These are phyloP conservation scores for Trichophyton simii DNA, from an alignment of 2,329 filamentous ascomycete genomes.

Conservation along the genomic window DNA sequence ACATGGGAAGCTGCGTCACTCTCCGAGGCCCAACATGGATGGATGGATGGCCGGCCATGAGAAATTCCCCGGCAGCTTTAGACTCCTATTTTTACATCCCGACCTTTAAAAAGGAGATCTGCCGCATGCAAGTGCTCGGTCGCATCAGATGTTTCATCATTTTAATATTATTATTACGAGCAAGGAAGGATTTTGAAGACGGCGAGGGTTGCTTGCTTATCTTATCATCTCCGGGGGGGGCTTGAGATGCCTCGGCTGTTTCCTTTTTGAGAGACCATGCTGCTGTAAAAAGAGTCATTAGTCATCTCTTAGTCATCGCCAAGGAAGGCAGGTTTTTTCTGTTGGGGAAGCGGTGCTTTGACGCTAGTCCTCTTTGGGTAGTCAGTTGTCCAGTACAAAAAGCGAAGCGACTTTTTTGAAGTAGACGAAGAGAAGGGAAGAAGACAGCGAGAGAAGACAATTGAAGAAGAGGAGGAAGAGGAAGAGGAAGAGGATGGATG, in stretches of 20 bases:
- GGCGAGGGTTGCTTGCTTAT: background rate
- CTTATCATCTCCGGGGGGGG: background rate
- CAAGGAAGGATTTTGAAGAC: background rate
- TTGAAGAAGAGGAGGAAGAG: background rate
- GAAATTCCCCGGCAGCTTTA: background rate
- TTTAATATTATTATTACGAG: no score
- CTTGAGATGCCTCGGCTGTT: background rate
- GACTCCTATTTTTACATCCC: background rate
- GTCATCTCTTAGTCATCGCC: slow-evolving; percentile 1
- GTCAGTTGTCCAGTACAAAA: background rate
- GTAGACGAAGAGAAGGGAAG: background rate
- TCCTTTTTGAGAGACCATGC: background rate
- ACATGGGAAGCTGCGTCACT: background rate
- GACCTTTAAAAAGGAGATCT: no score
- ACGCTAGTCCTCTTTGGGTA: background rate
- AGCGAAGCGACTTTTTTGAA: background rate
- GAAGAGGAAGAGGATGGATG: background rate
- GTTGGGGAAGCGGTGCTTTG: background rate
- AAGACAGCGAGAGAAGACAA: background rate
- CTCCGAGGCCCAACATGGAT: background rate
- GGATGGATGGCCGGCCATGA: background rate
- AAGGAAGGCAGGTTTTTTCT: background rate
- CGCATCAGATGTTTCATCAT: background rate
- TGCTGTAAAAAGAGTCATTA: background rate
- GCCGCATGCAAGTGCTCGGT: no score